Conservation (phyloP, 139 green algal species). For the Yamagishiella unicocca region DNA sequence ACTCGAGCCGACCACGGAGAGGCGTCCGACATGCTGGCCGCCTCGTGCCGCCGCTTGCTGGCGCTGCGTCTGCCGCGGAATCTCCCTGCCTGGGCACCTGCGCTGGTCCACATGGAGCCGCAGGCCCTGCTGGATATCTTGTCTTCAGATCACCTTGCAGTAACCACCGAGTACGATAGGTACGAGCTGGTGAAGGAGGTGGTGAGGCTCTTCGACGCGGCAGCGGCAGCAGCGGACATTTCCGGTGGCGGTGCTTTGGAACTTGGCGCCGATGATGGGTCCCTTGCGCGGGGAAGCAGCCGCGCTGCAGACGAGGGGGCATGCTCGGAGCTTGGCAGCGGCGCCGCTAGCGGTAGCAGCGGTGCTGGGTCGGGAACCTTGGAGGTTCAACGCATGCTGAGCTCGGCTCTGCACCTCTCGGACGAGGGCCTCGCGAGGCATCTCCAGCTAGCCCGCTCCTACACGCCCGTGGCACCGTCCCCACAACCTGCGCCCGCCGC, state of each 20-base stretch:
- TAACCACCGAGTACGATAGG: constrained; percentile 22
- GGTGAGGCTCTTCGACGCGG: background rate
- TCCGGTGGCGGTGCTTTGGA: background rate
- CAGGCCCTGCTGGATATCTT: constrained; percentile 24
- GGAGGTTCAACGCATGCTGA: constrained; percentile 19
- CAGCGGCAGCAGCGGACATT: background rate
- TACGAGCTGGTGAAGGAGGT: constrained; percentile 29
- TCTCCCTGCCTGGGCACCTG: constrained; percentile 20
- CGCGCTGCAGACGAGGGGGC: background rate
- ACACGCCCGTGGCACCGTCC: no score
- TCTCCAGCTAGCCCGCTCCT: background rate
- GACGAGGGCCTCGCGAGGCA: background rate
- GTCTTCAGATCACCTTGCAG: constrained; percentile 10
- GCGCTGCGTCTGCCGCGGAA: constrained; percentile 16
- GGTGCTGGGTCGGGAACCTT: background rate
- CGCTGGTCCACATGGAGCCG: constrained; percentile 24
- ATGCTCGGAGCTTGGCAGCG: background rate
- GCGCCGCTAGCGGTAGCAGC: background rate
- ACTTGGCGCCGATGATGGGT: background rate
- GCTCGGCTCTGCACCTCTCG: background rate
- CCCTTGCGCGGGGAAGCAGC: background rate
- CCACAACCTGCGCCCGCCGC: no score
- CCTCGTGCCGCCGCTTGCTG: constrained; percentile 35
- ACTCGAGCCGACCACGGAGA: constrained; percentile 38
- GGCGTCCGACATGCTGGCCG: constrained; percentile 29